phyloP scores from a whole-genome alignment of 306 rosid genomes.

The Albizia julibrissin region DNA sequence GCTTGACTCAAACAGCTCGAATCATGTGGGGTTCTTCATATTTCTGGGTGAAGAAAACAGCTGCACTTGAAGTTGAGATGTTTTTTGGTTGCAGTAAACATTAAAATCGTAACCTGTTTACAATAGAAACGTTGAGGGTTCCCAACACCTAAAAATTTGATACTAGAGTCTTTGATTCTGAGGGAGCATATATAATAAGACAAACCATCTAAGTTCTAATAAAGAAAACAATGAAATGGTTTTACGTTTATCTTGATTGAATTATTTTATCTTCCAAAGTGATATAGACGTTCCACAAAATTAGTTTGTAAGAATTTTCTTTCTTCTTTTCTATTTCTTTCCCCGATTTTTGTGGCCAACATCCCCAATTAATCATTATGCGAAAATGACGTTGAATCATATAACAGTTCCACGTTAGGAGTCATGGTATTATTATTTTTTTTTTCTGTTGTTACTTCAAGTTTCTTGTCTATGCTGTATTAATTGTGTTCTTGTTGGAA shows the following conservation, averaged over 20 bases:
- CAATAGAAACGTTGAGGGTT: not conserved
- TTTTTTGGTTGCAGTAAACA: not conserved
- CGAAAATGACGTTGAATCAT: not conserved
- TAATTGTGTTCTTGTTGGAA: slow-evolving; percentile 11
- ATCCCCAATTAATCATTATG: not conserved
- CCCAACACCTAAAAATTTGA: not conserved
- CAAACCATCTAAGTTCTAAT: not conserved
- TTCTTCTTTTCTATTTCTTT: not conserved
- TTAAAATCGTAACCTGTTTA: not conserved
- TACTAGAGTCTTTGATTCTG: not conserved
- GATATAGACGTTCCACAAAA: not conserved
- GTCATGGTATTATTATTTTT: not conserved
- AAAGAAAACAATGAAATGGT: not conserved
- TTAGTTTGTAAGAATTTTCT: not conserved
- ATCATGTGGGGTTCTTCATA: not conserved
- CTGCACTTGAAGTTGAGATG: not conserved
- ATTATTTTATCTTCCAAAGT: not conserved
- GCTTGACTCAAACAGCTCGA: not conserved
- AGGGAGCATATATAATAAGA: not conserved
- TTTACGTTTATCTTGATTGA: not conserved
- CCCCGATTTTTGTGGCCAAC: not conserved
- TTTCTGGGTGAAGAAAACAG: not conserved
- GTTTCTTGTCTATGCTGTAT: not conserved
- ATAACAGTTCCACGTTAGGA: not conserved
- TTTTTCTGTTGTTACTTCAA: not conserved